Base-by-base conservation (phyloP, 2,329 filamentous ascomycete species). In the Grosmannia penicillata region DNA sequence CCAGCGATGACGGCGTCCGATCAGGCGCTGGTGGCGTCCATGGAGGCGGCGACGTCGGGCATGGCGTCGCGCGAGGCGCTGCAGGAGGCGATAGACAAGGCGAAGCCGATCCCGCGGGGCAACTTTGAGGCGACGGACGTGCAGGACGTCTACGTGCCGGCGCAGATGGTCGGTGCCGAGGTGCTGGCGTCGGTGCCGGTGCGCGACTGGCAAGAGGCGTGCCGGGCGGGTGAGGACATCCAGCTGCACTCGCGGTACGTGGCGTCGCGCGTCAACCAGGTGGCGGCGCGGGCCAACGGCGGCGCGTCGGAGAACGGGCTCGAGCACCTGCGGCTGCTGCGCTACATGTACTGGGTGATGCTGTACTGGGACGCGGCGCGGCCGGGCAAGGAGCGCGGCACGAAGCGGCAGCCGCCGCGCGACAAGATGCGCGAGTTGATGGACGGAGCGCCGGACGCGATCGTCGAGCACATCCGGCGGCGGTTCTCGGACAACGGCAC, bases 71-170 rank as follows among this genome's bases (percentile, higher is more conserved):
- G 40, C 30, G 43, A 45, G 21, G 28, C 46, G 38, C 43, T 47
- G 31, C 46, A 46, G 47, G 71, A 71, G 9, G 70, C 65, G 8
- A 65, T 77, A 26, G 75, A 84, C 48, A 68, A 69, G 15, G 69
- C 72, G 38, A 86, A 85, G 54, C 82, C 83, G 1, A 73, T 84
- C 21, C 83, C 83, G 6, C 68, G 65, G 34, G 71, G 78, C 44
- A 83, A 89, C 51, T 59, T 75, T 23, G 63, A 72, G 4, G 82
- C 82, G 2, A 63, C 68, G 21, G 73, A 72, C 31, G 71, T 82
- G 18, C 68, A 78, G 43, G 78, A 86, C 41, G 82, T 86, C 27
- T 91, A 91, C 56, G 65, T 78, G 4, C 65, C 75, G 14, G 66
- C 75, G 23, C 63, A 63, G 8, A 63, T 91, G 27, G 75, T 91